phyloP scores from a whole-genome alignment of 805 yeast genomes.

The Wickerhamiella azyma region DNA sequence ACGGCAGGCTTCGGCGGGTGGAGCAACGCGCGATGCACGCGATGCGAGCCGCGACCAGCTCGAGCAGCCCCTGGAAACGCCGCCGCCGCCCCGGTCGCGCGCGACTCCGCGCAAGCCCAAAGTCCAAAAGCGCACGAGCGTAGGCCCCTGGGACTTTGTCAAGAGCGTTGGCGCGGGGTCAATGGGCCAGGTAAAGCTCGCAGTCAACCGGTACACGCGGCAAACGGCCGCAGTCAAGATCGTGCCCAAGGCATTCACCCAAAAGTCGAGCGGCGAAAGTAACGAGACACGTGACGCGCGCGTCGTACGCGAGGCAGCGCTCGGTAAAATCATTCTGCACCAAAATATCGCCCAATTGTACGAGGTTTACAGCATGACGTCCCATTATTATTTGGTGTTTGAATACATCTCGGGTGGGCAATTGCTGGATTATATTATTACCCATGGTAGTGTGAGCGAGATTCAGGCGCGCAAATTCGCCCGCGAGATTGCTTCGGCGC shows the following conservation, averaged over 20 bases:
- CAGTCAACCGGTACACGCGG: conserved; percentile 62
- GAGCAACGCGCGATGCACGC: not conserved
- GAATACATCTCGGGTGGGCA: conserved; percentile 97
- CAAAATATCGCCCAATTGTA: conserved; percentile 83
- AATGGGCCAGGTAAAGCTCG: conserved; percentile 96
- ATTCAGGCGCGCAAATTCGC: conserved; percentile 90
- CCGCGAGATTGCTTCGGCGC: conserved; percentile 84
- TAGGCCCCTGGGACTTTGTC: conserved; percentile 94
- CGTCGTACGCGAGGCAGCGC: conserved; percentile 88
- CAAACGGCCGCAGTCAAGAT: conserved; percentile 80
- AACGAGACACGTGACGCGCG: conserved; percentile 84
- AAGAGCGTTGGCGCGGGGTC: conserved; percentile 97
- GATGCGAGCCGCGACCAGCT: not conserved
- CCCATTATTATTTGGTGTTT: conserved; percentile 91
- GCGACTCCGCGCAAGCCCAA: conserved; percentile 8
- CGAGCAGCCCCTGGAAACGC: not conserved
- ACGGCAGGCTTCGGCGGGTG: not conserved
- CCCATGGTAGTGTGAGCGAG: conserved; percentile 90
- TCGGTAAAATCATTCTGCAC: conserved; percentile 80
- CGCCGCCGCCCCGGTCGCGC: not conserved
- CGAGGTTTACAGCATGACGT: conserved; percentile 93
- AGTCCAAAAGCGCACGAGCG: conserved; percentile 51
- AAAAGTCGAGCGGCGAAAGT: conserved; percentile 25
- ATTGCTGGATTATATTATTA: conserved; percentile 89
- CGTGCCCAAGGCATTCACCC: conserved; percentile 75